Evolutionary conservation across 805 yeast genomes (phyloP).

Genomic region (Jamesozyma hellenica): DNA sequence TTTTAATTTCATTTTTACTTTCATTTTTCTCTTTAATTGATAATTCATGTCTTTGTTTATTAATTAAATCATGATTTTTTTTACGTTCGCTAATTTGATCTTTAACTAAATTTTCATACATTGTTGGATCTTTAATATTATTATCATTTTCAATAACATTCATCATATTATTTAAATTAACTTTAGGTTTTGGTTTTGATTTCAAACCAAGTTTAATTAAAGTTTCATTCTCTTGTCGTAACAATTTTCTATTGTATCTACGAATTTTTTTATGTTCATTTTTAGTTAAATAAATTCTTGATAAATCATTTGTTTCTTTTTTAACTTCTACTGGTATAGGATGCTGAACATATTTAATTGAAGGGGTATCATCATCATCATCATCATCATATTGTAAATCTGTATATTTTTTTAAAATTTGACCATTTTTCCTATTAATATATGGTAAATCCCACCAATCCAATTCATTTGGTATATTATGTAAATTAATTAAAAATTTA

Average conservation of each 20-base stretch:
- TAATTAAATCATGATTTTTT: slow-evolving; percentile 46
- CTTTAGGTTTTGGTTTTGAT: slow-evolving; percentile 84
- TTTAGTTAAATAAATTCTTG: slow-evolving; percentile 58
- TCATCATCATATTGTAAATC: slow-evolving; percentile 13
- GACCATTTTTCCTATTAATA: slow-evolving; percentile 30
- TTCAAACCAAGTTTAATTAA: slow-evolving; percentile 70
- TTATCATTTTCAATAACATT: slow-evolving; percentile 69
- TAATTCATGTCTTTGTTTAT: slow-evolving; percentile 43
- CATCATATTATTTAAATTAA: slow-evolving; percentile 76
- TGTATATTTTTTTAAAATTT: slow-evolving; percentile 28
- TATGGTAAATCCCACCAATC: slow-evolving; percentile 89
- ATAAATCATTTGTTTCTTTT: slow-evolving; percentile 29
- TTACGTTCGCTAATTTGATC: slow-evolving; percentile 57
- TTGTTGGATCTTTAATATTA: slow-evolving; percentile 81
- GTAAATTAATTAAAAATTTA: slow-evolving; percentile 30
- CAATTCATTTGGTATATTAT: slow-evolving; percentile 43
- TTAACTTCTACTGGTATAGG: slow-evolving; percentile 56
- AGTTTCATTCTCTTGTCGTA: slow-evolving; percentile 64
- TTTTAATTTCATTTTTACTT: slow-evolving; percentile 3
- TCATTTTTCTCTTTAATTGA: slow-evolving; percentile 10
- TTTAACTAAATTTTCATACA: slow-evolving; percentile 63
- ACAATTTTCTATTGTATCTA: slow-evolving; percentile 53
- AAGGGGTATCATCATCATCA: slow-evolving; percentile 33
- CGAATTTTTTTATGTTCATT: slow-evolving; percentile 67
- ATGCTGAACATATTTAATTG: slow-evolving; percentile 70